Base-by-base conservation (phyloP, 805 yeast species). In the Sporopachydermia lactativora region DNA sequence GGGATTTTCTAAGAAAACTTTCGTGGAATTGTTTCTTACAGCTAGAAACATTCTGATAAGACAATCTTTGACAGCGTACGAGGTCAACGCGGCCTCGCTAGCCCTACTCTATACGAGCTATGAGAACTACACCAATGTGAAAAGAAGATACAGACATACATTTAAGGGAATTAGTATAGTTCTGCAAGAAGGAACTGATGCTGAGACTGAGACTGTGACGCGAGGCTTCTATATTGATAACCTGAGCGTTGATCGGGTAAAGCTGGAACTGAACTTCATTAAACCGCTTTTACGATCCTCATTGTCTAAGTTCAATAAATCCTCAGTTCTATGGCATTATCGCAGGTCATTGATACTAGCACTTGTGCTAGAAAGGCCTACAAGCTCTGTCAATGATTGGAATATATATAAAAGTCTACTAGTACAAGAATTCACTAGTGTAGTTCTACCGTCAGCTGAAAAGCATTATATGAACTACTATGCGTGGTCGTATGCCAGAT, bases 381-480 rank as follows among this genome's bases (percentile, higher is more conserved):
- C 37, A 2, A n/a, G n/a, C n/a, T n/a, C n/a, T n/a, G n/a, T n/a
- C n/a, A n/a, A n/a, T n/a, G n/a, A n/a, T n/a, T n/a, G n/a, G n/a
- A n/a, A n/a, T n/a, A n/a, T n/a, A n/a, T n/a, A n/a, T n/a, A n/a
- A n/a, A n/a, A n/a, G n/a, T n/a, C 40, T 39, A 28, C 16, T 41
- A 42, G 8, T 45, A 43, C 34, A 38, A 41, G 8, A 44, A 36
- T 15, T 38, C 36, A 16, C 18, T 16, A 53, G 40, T 13, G 41
- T 53, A 1, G 57, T 70, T 1, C 41, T 55, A 2, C 39, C 38
- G 5, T 66, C 76, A 0, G 61, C 62, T 0, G 49, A 44, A 17
- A 44, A 51, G 8, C 77, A 71, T 47, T 65, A 65, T 5, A 49
- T 60, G 36, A 72, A 70, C 49, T 71, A 71, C 48, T 71, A 70